Conservation (phyloP, 2,329 filamentous ascomycete genomes). For the Byssochlamys sp. region DNA sequence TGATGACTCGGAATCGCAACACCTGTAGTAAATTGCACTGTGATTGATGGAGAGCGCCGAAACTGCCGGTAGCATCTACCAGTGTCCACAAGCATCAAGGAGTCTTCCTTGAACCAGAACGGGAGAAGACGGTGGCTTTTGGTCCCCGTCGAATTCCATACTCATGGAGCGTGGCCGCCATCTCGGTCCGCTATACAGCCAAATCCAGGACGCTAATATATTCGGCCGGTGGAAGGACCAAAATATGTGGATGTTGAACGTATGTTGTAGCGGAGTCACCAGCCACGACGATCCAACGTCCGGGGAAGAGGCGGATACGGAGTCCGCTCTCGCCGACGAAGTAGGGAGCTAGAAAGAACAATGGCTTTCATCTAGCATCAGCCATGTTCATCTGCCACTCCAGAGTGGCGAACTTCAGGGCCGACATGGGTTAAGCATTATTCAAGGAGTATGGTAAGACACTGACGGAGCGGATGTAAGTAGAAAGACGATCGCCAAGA, state of each 20-base stretch:
- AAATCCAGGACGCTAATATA: background rate
- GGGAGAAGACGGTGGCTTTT: background rate
- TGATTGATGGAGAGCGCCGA: background rate
- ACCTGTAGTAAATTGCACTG: background rate
- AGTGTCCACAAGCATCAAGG: background rate
- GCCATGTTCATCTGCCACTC: background rate
- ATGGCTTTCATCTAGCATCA: background rate
- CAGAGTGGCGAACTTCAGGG: background rate
- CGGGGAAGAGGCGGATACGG: background rate
- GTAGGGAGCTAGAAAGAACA: background rate
- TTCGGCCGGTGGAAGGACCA: background rate
- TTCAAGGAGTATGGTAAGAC: background rate
- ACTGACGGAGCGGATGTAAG: background rate
- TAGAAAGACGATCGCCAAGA: background rate
- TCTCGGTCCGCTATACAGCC: background rate
- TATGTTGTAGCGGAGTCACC: background rate
- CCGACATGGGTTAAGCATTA: background rate
- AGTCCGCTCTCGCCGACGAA: background rate
- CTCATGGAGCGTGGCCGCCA: background rate
- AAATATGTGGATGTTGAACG: background rate
- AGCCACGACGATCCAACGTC: background rate
- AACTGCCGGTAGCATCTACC: background rate
- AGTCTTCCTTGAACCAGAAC: background rate
- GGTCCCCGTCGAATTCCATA: background rate
- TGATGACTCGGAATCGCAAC: background rate